phyloP scores from a whole-genome alignment of 768 basidiomycete species.

The Collybia sp. region DNA sequence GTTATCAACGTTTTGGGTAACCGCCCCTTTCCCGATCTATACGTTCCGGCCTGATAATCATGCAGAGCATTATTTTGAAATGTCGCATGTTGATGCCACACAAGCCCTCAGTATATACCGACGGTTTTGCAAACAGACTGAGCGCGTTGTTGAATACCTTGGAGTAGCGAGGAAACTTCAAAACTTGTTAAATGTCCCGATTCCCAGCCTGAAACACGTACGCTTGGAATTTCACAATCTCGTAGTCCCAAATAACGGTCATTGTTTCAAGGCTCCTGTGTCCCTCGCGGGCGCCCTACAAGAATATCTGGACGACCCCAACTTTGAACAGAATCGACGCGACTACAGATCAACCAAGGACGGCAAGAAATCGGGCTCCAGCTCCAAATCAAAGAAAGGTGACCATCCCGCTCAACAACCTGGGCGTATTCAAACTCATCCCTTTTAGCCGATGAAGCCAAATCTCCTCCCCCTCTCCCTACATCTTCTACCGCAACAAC shows the following conservation, averaged over 20 bases:
- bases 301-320: conserved; percentile 94
- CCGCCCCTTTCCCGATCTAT: conserved; percentile 15
- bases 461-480: neutral
- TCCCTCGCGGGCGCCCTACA: conserved; percentile 91
- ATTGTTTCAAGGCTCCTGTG: conserved; percentile 73
- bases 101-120: conserved; percentile 87
- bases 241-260: neutral
- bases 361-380: conserved; percentile 13
- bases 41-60: conserved; percentile 19
- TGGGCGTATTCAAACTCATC: neutral
- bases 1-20: conserved; percentile 77
- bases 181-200: conserved; percentile 88
- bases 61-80: conserved; percentile 94
- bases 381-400: conserved; percentile 16
- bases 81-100: conserved; percentile 90
- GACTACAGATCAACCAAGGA: conserved; percentile 87
- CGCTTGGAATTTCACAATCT: conserved; percentile 15
- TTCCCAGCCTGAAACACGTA: conserved; percentile 91
- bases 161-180: conserved; percentile 90
- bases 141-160: conserved; percentile 88
- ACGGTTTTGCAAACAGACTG: conserved; percentile 91
- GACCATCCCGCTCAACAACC: conserved; percentile 4
- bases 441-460: conserved; percentile 2
- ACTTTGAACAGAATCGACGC: conserved; percentile 91
- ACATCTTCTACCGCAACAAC: conserved; percentile 10